phyloP scores from a whole-genome alignment of 2,329 filamentous ascomycete species.

The Aspergillus bombycis region DNA sequence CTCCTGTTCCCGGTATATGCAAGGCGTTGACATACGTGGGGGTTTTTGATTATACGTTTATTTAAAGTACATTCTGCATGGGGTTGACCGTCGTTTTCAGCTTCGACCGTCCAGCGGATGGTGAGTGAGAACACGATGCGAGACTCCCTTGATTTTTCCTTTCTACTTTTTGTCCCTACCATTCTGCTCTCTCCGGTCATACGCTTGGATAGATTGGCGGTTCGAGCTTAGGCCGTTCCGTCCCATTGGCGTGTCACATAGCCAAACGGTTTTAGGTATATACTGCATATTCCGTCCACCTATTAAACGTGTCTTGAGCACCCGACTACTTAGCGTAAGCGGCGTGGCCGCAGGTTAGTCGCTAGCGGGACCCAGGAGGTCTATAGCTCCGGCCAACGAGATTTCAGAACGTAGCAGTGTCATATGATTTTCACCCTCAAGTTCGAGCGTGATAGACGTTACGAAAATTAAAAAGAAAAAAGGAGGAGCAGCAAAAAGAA shows the following conservation, averaged over 20 bases:
- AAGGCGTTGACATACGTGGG: slow-evolving; percentile 31
- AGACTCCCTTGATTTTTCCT: slow-evolving; percentile 14
- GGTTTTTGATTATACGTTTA: slow-evolving; percentile 20
- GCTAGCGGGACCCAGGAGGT: slow-evolving; percentile 1
- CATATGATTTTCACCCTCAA: slow-evolving; percentile 5
- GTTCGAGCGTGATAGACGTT: background rate
- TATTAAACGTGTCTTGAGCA: slow-evolving; percentile 14
- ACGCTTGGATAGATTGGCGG: slow-evolving; percentile 18
- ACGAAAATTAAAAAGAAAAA: too few species aligned
- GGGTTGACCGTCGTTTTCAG: slow-evolving; percentile 6
- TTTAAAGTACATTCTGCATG: slow-evolving; percentile 16
- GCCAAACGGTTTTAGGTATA: slow-evolving; percentile 22
- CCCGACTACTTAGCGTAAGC: slow-evolving; percentile 8
- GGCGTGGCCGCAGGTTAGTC: slow-evolving; percentile 17
- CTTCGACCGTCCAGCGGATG: background rate
- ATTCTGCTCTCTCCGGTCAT: slow-evolving; percentile 9
- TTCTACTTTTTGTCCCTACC: slow-evolving; percentile 14
- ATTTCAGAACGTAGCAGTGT: slow-evolving; percentile 21
- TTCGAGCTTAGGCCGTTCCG: slow-evolving; percentile 12
- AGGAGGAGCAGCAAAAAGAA: background rate
- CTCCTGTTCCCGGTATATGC: slow-evolving; percentile 20
- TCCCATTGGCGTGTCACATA: slow-evolving; percentile 23
- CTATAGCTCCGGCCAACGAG: slow-evolving; percentile 17
- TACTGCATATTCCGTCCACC: slow-evolving; percentile 21
- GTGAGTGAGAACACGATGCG: slow-evolving; percentile 12